Conservation (phyloP, 164 flowering plant genomes). For the Malania oleifera region DNA sequence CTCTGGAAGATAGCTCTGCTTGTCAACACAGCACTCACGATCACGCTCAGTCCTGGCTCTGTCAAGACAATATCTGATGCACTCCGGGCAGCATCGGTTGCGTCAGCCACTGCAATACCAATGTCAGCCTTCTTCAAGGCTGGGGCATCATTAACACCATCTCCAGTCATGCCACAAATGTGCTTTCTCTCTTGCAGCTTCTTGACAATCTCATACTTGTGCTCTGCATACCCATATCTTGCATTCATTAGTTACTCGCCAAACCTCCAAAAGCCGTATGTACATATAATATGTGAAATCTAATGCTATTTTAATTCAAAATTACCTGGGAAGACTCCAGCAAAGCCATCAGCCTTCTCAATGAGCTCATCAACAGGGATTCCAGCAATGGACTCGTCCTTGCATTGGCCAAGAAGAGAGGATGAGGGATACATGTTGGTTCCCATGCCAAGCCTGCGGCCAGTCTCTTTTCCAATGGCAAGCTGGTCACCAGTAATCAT, state of each 20-base stretch:
- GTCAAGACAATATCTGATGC: slow-evolving; percentile 88
- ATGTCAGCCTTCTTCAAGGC: slow-evolving; percentile 86
- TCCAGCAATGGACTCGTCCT: slow-evolving; percentile 57
- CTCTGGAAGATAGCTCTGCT: slow-evolving; percentile 94
- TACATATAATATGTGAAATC: not conserved
- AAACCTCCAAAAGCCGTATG: not conserved
- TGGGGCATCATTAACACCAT: slow-evolving; percentile 85
- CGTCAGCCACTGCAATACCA: slow-evolving; percentile 90
- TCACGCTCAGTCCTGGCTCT: slow-evolving; percentile 86
- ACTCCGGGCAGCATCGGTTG: slow-evolving; percentile 86
- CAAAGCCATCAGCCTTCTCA: slow-evolving; percentile 89
- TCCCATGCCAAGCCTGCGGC: slow-evolving; percentile 94
- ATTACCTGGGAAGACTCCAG: slow-evolving; percentile 93
- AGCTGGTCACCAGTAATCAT: slow-evolving; percentile 96
- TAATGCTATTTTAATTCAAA: not conserved
- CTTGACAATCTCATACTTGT: slow-evolving; percentile 82
- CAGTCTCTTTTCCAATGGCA: slow-evolving; percentile 91
- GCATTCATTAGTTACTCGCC: not conserved
- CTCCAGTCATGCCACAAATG: slow-evolving; percentile 86
- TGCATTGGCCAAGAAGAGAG: slow-evolving; percentile 62
- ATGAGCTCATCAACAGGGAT: slow-evolving; percentile 80
- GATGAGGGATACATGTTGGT: slow-evolving; percentile 96
- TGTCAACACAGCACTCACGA: slow-evolving; percentile 76
- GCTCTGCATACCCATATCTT: slow-evolving; percentile 36
- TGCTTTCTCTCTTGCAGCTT: slow-evolving; percentile 73